phyloP scores from a whole-genome alignment of 192 early-diverging fungal genomes.

The Rhizoclosmatium sp. region DNA sequence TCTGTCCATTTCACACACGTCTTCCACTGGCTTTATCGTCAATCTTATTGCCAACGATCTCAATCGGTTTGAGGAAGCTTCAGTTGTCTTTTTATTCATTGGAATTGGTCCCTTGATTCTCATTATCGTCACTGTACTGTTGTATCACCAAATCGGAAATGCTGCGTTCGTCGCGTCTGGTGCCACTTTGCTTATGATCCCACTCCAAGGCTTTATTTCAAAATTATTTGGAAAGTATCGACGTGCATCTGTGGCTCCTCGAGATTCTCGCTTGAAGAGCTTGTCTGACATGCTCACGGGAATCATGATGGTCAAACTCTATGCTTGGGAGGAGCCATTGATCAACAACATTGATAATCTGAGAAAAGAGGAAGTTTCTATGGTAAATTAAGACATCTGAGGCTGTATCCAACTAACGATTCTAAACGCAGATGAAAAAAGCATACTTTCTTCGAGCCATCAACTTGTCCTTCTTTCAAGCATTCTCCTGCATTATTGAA shows the following conservation, averaged over 20 bases:
- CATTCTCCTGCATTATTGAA: conserved; percentile 24
- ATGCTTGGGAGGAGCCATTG: conserved; percentile 50
- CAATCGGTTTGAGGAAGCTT: conserved; percentile 48
- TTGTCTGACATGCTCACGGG: conserved; percentile 51
- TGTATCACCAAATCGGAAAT: conserved; percentile 49
- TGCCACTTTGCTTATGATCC: conserved; percentile 37
- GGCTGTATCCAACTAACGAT: too few relatives aligned
- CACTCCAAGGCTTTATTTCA: conserved; percentile 40
- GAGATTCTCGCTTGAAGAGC: conserved; percentile 45
- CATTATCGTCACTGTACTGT: conserved; percentile 21
- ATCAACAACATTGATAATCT: conserved; percentile 33
- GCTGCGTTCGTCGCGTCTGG: conserved; percentile 32
- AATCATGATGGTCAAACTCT: conserved; percentile 50
- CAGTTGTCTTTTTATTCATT: conserved; percentile 34
- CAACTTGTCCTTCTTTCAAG: conserved; percentile 50
- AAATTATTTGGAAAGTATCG: conserved; percentile 36
- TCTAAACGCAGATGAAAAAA: conserved; percentile 26
- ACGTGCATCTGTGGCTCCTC: conserved; percentile 30
- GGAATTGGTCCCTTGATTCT: conserved; percentile 37
- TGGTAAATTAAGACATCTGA: too few relatives aligned
- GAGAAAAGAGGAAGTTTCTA: conserved; percentile 38
- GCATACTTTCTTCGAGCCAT: conserved; percentile 34
- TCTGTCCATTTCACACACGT: conserved; percentile 46
- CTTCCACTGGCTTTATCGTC: conserved; percentile 45
- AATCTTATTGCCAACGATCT: conserved; percentile 54